Conservation (phyloP, 2,329 filamentous ascomycete genomes). For the Neoscytalidium dimidiatum region DNA sequence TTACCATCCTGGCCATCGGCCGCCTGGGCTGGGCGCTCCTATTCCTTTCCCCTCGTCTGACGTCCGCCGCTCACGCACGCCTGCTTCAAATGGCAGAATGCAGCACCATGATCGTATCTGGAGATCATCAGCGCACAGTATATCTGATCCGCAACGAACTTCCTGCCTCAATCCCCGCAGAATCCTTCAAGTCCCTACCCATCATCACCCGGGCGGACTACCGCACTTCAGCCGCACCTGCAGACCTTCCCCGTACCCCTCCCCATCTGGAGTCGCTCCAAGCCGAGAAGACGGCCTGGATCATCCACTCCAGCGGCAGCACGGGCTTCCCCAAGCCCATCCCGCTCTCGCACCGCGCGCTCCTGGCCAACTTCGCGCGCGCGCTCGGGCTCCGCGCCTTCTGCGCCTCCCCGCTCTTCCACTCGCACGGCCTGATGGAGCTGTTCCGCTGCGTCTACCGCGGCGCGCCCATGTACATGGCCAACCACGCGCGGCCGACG, state of each 20-base stretch:
- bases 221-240: neutral
- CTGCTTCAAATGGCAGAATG: conserved; percentile 35
- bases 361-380: conserved; percentile 37
- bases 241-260: conserved; percentile 28
- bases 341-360: conserved; percentile 55
- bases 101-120: conserved; percentile 25
- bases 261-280: conserved; percentile 23
- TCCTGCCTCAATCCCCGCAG: conserved; percentile 22
- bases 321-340: conserved; percentile 67
- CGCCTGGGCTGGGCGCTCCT: conserved; percentile 58
- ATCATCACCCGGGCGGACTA: conserved; percentile 27
- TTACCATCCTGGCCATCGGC: conserved; percentile 56
- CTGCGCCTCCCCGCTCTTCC: neutral
- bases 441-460: neutral
- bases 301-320: conserved; percentile 56
- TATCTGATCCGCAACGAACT: neutral
- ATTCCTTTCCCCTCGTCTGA: conserved; percentile 57
- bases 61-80: conserved; percentile 52
- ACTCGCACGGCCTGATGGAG: conserved; percentile 8
- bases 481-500: neutral
- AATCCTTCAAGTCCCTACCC: conserved; percentile 28
- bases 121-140: neutral
- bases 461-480: neutral
- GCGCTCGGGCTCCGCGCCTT: neutral
- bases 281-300: conserved; percentile 35